Evolutionary conservation across 257 asterid species (phyloP).

Genomic region (Gynochthodes officinalis): DNA sequence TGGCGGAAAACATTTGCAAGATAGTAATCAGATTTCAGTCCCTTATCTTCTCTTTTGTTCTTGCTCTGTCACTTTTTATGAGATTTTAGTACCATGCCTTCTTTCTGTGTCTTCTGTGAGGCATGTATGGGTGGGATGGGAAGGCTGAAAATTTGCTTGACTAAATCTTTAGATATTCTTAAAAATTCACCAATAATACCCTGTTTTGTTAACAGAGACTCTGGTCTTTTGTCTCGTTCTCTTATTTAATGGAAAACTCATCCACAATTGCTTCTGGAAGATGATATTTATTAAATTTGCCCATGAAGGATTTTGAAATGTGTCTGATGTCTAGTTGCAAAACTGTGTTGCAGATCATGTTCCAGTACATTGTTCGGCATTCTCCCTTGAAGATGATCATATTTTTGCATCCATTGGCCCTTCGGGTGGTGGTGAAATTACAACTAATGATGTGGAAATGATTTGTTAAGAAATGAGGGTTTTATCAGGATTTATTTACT

Average conservation of each 20-base stretch:
- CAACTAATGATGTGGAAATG: slow-evolving; percentile 55
- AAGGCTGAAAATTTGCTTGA: too few relatives aligned
- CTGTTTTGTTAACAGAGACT: too few relatives aligned
- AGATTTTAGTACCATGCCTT: too few relatives aligned
- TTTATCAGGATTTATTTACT: background rate
- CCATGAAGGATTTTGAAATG: background rate
- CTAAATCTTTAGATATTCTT: too few relatives aligned
- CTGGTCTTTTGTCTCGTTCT: background rate
- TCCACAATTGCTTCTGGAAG: background rate
- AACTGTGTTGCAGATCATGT: slow-evolving; percentile 59
- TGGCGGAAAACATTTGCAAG: background rate
- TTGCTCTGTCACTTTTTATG: background rate
- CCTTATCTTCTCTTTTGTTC: background rate
- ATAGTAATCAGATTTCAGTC: background rate
- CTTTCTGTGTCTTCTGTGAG: too few relatives aligned
- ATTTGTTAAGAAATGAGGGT: slow-evolving; percentile 33
- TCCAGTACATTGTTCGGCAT: slow-evolving; percentile 78
- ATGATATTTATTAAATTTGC: background rate
- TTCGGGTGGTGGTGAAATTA: slow-evolving; percentile 30
- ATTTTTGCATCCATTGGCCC: slow-evolving; percentile 53
- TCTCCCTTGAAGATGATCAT: slow-evolving; percentile 76
- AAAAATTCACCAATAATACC: too few relatives aligned
- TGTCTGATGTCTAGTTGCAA: background rate
- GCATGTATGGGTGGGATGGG: too few relatives aligned
- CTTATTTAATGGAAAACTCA: background rate